A percentile compares a stretch with the other conserved stretches of the same genome.
These are phyloP conservation scores for Kwoniella dendrophila DNA, from an alignment of 768 basidiomycete species.

Conservation along the genomic window DNA sequence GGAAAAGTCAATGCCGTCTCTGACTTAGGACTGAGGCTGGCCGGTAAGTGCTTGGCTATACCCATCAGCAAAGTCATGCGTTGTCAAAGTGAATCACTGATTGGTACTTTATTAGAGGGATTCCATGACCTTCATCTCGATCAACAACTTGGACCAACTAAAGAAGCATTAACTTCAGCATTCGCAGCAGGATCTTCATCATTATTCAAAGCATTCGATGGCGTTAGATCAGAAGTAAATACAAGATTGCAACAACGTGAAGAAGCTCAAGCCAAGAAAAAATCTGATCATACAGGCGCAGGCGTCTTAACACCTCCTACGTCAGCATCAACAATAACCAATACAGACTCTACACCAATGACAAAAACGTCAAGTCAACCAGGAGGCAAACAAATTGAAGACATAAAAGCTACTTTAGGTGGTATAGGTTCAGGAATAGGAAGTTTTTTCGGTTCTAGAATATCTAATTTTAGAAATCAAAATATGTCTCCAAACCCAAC, in stretches of 20 bases:
- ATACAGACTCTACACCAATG: neutral
- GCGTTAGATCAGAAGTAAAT: slow-evolving; percentile 65
- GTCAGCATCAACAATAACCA: neutral
- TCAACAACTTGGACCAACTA: slow-evolving; percentile 87
- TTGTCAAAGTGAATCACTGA: neutral
- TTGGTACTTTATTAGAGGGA: slow-evolving; percentile 63
- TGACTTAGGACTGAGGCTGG: slow-evolving; percentile 86
- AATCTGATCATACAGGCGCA: neutral
- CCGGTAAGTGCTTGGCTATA: slow-evolving; percentile 51
- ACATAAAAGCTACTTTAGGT: slow-evolving; percentile 48
- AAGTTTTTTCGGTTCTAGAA: slow-evolving; percentile 49
- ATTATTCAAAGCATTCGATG: slow-evolving; percentile 87
- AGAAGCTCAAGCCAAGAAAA: neutral
- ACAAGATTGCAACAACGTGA: slow-evolving; percentile 46
- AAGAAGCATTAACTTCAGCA: slow-evolving; percentile 82
- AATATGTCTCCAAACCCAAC: neutral
- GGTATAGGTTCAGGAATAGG: slow-evolving; percentile 52
- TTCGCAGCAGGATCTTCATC: slow-evolving; percentile 71
- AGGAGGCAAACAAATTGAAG: slow-evolving; percentile 30
- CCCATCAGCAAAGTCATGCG: neutral
- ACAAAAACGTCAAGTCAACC: neutral
- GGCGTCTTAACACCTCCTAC: slow-evolving; percentile 7
- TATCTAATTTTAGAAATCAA: slow-evolving; percentile 35
- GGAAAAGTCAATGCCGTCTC: slow-evolving; percentile 85
- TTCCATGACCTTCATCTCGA: slow-evolving; percentile 91